These are phyloP conservation scores for Hortiboletus flavorubellus DNA, from an alignment of 768 basidiomycete genomes.

Conservation along the genomic window DNA sequence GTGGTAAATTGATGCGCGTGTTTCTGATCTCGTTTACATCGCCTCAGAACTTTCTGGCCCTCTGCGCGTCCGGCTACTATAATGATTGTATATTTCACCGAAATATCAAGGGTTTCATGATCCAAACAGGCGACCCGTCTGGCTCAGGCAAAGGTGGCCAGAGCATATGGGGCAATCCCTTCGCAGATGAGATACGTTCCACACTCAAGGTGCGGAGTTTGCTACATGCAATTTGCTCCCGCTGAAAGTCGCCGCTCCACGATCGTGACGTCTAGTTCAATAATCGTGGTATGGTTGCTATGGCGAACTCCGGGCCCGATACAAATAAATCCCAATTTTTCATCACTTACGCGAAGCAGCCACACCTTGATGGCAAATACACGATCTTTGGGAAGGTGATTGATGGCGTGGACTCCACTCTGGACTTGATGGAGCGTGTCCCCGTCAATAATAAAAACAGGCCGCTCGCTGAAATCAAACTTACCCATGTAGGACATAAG, in stretches of 20 bases:
- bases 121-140: constrained; percentile 87
- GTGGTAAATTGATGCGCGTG: not conserved
- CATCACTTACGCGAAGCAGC: constrained; percentile 87
- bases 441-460: constrained; percentile 90
- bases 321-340: constrained; percentile 93
- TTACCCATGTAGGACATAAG: constrained; percentile 60
- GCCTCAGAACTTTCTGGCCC: constrained; percentile 86
- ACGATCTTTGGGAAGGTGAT: constrained; percentile 98
- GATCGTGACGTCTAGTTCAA: constrained; percentile 69
- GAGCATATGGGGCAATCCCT: constrained; percentile 93
- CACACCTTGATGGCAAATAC: constrained; percentile 92
- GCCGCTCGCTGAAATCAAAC: constrained; percentile 80
- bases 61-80: constrained; percentile 88
- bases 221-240: not conserved
- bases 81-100: constrained; percentile 85
- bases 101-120: constrained; percentile 96
- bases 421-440: constrained; percentile 91
- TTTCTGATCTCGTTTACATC: not conserved
- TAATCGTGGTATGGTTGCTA: constrained; percentile 89
- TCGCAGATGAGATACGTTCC: constrained; percentile 87
- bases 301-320: constrained; percentile 96
- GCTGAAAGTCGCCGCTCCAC: not conserved
- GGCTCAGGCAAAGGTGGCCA: constrained; percentile 96
- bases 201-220: constrained; percentile 74
- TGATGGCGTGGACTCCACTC: constrained; percentile 90